Percentiles rank a stretch among this genome's conserved stretches.
Conservation (phyloP, 2,329 filamentous ascomycete genomes). For the Cercospora canescens region DNA sequence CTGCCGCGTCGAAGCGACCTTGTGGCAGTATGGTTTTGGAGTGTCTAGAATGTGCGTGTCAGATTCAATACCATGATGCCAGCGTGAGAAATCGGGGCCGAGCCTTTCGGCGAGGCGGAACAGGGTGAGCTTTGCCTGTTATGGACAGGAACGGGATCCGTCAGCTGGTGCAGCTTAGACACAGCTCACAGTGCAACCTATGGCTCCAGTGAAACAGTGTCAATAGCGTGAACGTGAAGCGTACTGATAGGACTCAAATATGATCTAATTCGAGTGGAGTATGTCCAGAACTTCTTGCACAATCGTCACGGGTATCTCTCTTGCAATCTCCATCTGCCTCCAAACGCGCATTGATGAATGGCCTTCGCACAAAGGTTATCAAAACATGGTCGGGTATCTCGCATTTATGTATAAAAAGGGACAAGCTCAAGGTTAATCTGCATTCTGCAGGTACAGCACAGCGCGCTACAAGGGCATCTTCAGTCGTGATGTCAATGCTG, state of each 20-base stretch:
- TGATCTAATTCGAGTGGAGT: conserved; percentile 8
- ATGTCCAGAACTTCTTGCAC: neutral
- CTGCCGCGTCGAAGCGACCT: neutral
- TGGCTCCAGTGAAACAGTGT: neutral
- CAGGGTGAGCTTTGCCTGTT: neutral
- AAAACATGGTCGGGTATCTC: conserved; percentile 10
- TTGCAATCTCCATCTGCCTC: neutral
- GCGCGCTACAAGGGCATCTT: neutral
- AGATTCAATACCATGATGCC: neutral
- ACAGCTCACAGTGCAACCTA: neutral
- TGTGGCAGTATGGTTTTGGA: neutral
- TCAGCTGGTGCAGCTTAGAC: neutral
- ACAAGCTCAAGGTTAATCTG: conserved; percentile 6
- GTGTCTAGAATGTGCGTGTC: conserved; percentile 2
- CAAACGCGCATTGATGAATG: neutral
- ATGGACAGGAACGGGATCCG: neutral
- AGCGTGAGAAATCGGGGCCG: neutral
- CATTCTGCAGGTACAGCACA: conserved; percentile 9
- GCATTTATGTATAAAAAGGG: conserved; percentile 2
- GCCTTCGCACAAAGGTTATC: conserved; percentile 6
- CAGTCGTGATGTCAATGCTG: conserved; percentile 2
- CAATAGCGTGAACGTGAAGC: neutral
- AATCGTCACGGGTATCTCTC: conserved; percentile 8
- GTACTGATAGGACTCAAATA: neutral
- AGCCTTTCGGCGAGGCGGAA: neutral